A percentile compares a stretch with the other conserved stretches of the same genome.
Conservation (phyloP, 192 early-diverging fungal species). For the Coemansia sp. region DNA sequence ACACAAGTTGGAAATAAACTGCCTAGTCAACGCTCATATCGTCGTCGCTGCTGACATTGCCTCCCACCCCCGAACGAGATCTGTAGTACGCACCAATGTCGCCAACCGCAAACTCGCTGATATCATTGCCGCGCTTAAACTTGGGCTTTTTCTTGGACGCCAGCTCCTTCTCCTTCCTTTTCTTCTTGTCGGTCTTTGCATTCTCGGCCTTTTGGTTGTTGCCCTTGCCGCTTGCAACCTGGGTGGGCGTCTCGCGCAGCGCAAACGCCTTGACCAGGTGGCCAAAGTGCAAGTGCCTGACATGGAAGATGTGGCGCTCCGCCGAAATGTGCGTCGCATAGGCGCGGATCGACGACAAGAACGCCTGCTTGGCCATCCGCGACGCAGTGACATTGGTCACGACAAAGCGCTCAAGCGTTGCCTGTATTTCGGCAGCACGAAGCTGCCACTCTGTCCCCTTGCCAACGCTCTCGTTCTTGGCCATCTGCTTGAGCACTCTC, state of each 20-base stretch:
- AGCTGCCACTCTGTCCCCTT: slow-evolving; percentile 47
- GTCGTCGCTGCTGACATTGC: slow-evolving; percentile 28
- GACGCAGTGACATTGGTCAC: slow-evolving; percentile 27
- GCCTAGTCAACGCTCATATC: slow-evolving; percentile 5
- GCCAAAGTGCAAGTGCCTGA: slow-evolving; percentile 92
- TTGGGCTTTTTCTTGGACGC: slow-evolving; percentile 45
- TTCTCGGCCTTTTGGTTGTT: slow-evolving; percentile 48
- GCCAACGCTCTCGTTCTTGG: slow-evolving; percentile 54
- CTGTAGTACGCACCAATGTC: slow-evolving; percentile 51
- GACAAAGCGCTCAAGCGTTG: slow-evolving; percentile 48
- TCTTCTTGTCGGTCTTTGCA: slow-evolving; percentile 42
- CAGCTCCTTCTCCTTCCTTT: slow-evolving; percentile 40
- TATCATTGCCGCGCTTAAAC: slow-evolving; percentile 53
- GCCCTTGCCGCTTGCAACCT: slow-evolving; percentile 56
- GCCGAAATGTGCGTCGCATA: slow-evolving; percentile 89
- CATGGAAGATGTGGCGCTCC: slow-evolving; percentile 92
- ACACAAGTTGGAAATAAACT: background rate
- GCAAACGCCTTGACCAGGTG: slow-evolving; percentile 97
- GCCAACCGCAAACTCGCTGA: slow-evolving; percentile 56
- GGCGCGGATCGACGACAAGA: slow-evolving; percentile 83
- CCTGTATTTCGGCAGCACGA: slow-evolving; percentile 49
- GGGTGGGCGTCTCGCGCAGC: slow-evolving; percentile 88
- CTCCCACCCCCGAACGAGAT: slow-evolving; percentile 13
- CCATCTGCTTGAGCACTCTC: slow-evolving; percentile 54
- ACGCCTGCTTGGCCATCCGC: slow-evolving; percentile 76